These are phyloP conservation scores for Jaltomata sinuosa DNA, from an alignment of 257 asterid genomes.

Conservation along the genomic window DNA sequence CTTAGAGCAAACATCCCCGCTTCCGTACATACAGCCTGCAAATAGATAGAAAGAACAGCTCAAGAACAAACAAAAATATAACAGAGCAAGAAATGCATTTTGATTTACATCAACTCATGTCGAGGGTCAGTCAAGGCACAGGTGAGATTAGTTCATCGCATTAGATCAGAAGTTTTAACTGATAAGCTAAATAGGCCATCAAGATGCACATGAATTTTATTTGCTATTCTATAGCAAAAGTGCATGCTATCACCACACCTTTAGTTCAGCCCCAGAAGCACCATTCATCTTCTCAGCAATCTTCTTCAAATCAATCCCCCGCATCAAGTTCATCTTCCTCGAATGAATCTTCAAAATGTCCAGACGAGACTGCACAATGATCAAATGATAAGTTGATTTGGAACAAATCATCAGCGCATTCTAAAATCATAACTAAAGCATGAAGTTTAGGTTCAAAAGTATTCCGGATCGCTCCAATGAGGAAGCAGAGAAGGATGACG, in stretches of 20 bases:
- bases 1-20: conserved; percentile 97
- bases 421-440: neutral
- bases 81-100: neutral
- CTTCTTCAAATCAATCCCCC: conserved; percentile 86
- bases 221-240: neutral
- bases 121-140: neutral
- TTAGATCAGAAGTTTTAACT: neutral
- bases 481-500: neutral
- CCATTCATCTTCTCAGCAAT: conserved; percentile 92
- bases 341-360: conserved; percentile 92
- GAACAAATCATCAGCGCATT: neutral
- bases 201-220: neutral
- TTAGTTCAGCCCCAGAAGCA: conserved; percentile 91
- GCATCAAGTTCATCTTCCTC: conserved; percentile 81
- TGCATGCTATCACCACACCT: conserved; percentile 3
- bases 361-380: conserved; percentile 51
- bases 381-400: neutral
- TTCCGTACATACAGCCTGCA: conserved; percentile 95
- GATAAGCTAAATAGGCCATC: neutral
- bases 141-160: neutral
- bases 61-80: neutral
- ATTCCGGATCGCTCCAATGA: neutral
- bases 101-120: neutral
- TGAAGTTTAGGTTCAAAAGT: neutral
- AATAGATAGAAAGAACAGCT: neutral